Evolutionary conservation across 2,329 filamentous ascomycete species (phyloP).

Genomic region (Thelonectria blattea): DNA sequence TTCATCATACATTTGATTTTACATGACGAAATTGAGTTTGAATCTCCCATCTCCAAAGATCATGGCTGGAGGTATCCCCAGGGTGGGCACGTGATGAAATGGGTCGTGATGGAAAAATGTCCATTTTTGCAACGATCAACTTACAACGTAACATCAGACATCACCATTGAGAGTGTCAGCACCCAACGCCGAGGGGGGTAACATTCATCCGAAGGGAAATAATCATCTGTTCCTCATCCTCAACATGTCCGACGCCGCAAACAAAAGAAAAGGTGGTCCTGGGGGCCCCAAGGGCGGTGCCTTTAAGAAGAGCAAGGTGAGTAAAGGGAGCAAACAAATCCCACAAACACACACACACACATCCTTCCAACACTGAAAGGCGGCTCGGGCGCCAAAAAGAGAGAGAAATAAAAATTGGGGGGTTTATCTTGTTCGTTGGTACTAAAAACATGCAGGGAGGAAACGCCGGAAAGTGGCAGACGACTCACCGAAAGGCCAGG

Average conservation of each 20-base stretch:
- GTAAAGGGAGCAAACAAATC: conserved; percentile 24
- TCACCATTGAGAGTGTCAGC: neutral
- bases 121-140: neutral
- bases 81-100: conserved; percentile 14
- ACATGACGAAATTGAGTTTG: neutral
- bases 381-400: no score
- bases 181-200: neutral
- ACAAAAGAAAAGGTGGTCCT: conserved; percentile 46
- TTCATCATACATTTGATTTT: neutral
- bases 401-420: no score
- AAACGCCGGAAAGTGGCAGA: conserved; percentile 65
- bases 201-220: neutral
- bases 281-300: conserved; percentile 35
- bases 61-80: neutral
- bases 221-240: neutral
- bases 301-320: conserved; percentile 51
- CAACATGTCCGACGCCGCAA: conserved; percentile 41
- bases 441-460: conserved; percentile 49
- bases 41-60: neutral
- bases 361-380: neutral
- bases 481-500: conserved; percentile 62
- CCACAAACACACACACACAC: neutral
- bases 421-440: neutral
- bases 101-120: conserved; percentile 9
- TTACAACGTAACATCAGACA: neutral